Evolutionary conservation across 805 yeast genomes (phyloP).

Genomic region (Saccharomyces paradoxus): DNA sequence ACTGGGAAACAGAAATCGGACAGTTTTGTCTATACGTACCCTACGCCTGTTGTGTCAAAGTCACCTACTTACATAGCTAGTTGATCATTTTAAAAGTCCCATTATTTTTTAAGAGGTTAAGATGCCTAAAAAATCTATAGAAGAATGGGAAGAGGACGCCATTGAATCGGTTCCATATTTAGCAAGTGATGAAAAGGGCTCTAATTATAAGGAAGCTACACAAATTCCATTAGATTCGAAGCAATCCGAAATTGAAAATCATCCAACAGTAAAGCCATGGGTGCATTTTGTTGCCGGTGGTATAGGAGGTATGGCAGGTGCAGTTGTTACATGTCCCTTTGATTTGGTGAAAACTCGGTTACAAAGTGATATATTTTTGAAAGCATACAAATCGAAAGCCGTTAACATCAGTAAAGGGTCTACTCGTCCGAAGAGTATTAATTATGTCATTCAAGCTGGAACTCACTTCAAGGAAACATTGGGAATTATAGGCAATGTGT

Average conservation of each 20-base stretch:
- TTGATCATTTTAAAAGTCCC: not conserved
- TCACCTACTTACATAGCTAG: not conserved
- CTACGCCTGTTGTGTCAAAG: not conserved
- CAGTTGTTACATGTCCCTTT: conserved; percentile 85
- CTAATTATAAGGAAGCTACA: conserved; percentile 39
- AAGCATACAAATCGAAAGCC: conserved; percentile 37
- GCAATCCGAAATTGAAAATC: conserved; percentile 8
- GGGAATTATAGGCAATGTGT: conserved; percentile 59
- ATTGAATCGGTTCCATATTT: conserved; percentile 51
- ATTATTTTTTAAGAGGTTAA: not conserved
- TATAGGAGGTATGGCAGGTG: conserved; percentile 96
- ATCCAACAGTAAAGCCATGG: conserved; percentile 41
- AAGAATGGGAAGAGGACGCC: conserved; percentile 45
- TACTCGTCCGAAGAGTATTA: conserved; percentile 9
- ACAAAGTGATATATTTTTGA: conserved; percentile 77
- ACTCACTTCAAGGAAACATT: conserved; percentile 81
- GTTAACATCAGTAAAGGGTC: conserved; percentile 3
- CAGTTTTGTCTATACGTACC: not conserved
- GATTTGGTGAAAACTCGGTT: conserved; percentile 93
- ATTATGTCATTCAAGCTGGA: conserved; percentile 39
- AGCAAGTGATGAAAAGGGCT: conserved; percentile 65
- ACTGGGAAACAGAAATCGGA: not conserved
- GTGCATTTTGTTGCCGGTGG: conserved; percentile 90
- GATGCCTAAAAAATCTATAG: conserved; percentile 25
- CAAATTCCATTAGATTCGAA: conserved; percentile 14